Evolutionary conservation across 805 yeast genomes (phyloP), one percentile per base, ranked within the genome.

Genomic region (Kodamaea lidongshanica): DNA sequence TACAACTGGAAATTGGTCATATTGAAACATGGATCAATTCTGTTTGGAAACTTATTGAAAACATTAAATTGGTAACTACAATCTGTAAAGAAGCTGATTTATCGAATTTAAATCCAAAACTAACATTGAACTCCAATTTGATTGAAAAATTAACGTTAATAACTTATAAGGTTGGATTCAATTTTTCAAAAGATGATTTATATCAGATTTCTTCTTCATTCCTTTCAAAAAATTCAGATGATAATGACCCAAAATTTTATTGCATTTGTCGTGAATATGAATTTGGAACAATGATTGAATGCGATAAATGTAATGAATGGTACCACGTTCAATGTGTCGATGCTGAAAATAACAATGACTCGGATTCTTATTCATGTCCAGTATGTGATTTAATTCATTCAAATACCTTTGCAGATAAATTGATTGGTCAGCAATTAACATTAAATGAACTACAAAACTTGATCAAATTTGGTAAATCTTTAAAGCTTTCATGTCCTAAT

Each of bases 241-340:
- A 41, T 6, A 44, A 50, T 13, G 19, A 20, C 6, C 44, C 44
- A 3, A 32, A 24, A 23, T 35, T 24, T 13, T 79, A 73, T 45
- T 80, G 88, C 46, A 56, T 76, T 33, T 80, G 89, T 50, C 64
- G 86, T 26, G 70, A 68, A 27, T 52, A 53, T 14, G 88, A 79
- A 41, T 67, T 41, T 70, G 82, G 50, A 5, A 66, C 71, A 0
- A 79, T 79, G 83, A 72, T 78, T 25, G 80, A 73, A 35, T 80
- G 88, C 54, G 87, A 79, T 39, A 54, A 50, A 11, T 81, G 89
- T 50, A 61, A 68, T 31, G 85, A 79, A 43, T 79, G 87, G 87
- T 80, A 72, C 45, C 88, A 80, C 46, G 66, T 70, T 26, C 54
- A 52, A 10, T 80, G 88, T 51, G 59, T 79, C 25, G 67, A 66